Conservation (phyloP, 1,284 basidiomycete genomes). For the Fomitopsis betulina region DNA sequence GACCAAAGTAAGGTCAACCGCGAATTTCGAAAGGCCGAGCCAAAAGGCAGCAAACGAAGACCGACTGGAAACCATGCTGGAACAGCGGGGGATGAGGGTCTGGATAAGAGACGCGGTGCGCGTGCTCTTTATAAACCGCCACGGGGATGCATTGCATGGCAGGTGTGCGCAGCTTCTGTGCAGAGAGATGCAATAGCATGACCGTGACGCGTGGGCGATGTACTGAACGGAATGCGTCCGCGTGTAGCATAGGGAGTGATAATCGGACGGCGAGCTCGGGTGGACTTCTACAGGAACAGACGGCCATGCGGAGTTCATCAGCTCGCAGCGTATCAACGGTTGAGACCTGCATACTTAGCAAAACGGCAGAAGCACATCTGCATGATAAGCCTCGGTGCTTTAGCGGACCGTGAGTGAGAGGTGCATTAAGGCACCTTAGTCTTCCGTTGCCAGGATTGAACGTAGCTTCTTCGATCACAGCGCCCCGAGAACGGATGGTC, state of each 20-base stretch:
- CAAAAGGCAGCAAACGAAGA: conserved; percentile 6
- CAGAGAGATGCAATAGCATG: neutral
- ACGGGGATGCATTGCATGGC: neutral
- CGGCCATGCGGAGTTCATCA: conserved; percentile 2
- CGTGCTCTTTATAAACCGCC: neutral
- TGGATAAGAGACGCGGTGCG: neutral
- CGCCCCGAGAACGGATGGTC: neutral
- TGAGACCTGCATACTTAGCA: conserved; percentile 1
- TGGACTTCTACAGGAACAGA: neutral
- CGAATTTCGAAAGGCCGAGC: conserved; percentile 4
- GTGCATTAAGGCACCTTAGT: conserved; percentile 1
- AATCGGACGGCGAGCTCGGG: neutral
- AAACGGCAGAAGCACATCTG: neutral
- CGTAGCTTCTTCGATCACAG: neutral
- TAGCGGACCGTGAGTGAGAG: neutral
- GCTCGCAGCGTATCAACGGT: conserved; percentile 1
- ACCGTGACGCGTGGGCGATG: neutral
- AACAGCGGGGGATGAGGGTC: conserved; percentile 2
- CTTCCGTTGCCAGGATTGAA: neutral
- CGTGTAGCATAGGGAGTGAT: conserved; percentile 3
- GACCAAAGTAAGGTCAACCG: conserved; percentile 1
- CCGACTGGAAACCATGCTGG: conserved; percentile 6
- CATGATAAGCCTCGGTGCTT: conserved; percentile 2
- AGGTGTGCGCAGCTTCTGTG: neutral
- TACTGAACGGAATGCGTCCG: neutral